Conservation (phyloP, 2,329 filamentous ascomycete species). For the Ceratocystis alfenasii region DNA sequence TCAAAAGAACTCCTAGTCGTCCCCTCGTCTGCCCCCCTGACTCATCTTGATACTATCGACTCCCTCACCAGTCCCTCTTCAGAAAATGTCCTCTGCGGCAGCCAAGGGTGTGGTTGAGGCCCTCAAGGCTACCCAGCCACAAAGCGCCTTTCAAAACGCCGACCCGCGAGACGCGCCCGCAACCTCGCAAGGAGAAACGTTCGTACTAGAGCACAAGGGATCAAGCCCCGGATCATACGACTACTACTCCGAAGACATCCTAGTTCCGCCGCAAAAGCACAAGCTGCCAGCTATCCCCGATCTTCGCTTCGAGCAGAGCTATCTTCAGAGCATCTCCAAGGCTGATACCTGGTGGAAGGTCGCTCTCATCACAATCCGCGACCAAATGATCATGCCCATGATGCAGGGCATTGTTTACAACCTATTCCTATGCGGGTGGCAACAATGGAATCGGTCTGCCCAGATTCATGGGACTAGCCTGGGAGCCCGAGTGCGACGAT, state of each 20-base stretch:
- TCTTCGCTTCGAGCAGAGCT: slow-evolving; percentile 94
- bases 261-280: slow-evolving; percentile 41
- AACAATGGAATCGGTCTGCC: slow-evolving; percentile 72
- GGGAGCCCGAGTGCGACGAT: slow-evolving; percentile 67
- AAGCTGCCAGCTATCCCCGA: slow-evolving; percentile 62
- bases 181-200: slow-evolving; percentile 18
- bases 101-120: slow-evolving; percentile 20
- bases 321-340: slow-evolving; percentile 73
- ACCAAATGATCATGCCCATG: slow-evolving; percentile 84
- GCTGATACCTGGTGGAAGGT: slow-evolving; percentile 72
- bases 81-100: slow-evolving; percentile 14
- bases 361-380: slow-evolving; percentile 69
- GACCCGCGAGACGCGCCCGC: slow-evolving; percentile 21
- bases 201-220: slow-evolving; percentile 16
- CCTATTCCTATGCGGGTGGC: slow-evolving; percentile 73
- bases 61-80: neutral
- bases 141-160: slow-evolving; percentile 19
- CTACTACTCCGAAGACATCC: slow-evolving; percentile 57
- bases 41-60: neutral
- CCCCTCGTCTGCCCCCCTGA: neutral
- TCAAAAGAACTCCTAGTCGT: neutral
- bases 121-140: slow-evolving; percentile 22
- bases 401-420: slow-evolving; percentile 85
- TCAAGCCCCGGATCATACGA: slow-evolving; percentile 37
- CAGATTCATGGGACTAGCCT: slow-evolving; percentile 63